Percentiles rank a stretch among this genome's conserved stretches.
These are phyloP conservation scores for Trametopsis cervina DNA, from an alignment of 768 basidiomycete genomes.

Conservation along the genomic window DNA sequence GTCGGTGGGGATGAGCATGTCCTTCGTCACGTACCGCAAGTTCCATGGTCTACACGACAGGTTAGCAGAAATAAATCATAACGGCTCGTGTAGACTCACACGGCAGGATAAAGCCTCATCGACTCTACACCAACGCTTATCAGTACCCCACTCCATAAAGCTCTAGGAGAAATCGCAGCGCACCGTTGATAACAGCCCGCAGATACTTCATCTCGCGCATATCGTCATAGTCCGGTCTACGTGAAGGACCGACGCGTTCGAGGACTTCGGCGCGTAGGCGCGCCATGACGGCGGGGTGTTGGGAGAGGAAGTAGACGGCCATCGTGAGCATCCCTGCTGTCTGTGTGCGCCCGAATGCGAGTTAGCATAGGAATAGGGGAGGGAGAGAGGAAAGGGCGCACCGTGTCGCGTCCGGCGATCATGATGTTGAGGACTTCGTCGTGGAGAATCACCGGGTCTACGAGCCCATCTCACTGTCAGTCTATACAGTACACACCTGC, in stretches of 20 bases:
- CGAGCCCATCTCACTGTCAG: neutral
- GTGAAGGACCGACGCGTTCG: conserved; percentile 20
- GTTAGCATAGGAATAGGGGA: neutral
- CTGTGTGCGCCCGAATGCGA: conserved; percentile 9
- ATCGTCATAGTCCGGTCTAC: conserved; percentile 25
- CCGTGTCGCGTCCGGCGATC: conserved; percentile 29
- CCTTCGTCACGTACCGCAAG: conserved; percentile 18
- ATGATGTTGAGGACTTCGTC: conserved; percentile 30
- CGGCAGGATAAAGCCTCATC: conserved; percentile 31
- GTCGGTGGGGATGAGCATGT: conserved; percentile 17
- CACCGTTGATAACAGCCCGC: conserved; percentile 30
- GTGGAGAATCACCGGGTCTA: conserved; percentile 25
- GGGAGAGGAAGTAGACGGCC: conserved; percentile 26
- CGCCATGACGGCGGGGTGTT: conserved; percentile 24
- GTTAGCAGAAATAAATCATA: no score
- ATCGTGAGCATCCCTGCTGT: conserved; percentile 28
- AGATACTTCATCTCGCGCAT: conserved; percentile 30
- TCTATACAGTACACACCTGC: neutral
- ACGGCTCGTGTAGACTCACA: no score
- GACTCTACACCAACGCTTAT: conserved; percentile 29
- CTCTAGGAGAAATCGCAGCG: conserved; percentile 1
- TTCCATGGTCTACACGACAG: conserved; percentile 20
- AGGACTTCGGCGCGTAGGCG: conserved; percentile 29
- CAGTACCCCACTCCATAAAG: neutral
- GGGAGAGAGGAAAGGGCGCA: conserved; percentile 1